Conservation (phyloP, 2,329 filamentous ascomycete species). For the Beauveria rudraprayagi region DNA sequence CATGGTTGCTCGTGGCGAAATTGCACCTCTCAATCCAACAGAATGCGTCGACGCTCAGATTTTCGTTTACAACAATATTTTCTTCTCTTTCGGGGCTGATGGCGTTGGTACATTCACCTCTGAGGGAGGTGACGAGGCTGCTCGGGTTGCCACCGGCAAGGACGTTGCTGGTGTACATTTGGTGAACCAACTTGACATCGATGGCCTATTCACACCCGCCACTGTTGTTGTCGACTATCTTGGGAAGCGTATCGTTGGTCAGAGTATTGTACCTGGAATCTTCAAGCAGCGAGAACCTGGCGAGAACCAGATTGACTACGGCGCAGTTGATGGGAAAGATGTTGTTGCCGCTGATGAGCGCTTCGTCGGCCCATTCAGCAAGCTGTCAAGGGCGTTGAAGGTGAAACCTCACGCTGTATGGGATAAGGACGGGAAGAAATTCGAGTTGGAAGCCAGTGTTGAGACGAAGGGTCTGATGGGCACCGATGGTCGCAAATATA, state of each 20-base stretch:
- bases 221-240: constrained; percentile 96
- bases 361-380: constrained; percentile 77
- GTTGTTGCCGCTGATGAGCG: constrained; percentile 83
- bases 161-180: constrained; percentile 90
- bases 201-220: constrained; percentile 87
- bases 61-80: constrained; percentile 99
- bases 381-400: constrained; percentile 81
- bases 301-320: constrained; percentile 98
- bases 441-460: constrained; percentile 89
- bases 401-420: constrained; percentile 95
- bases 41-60: constrained; percentile 91
- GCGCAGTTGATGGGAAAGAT: constrained; percentile 94
- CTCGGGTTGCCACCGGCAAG: constrained; percentile 90
- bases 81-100: constrained; percentile 97
- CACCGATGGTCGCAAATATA: constrained; percentile 93
- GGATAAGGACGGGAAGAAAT: constrained; percentile 89
- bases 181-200: constrained; percentile 95
- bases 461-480: constrained; percentile 97
- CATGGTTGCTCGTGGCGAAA: constrained; percentile 84
- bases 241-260: constrained; percentile 91
- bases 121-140: constrained; percentile 94
- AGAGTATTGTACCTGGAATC: constrained; percentile 96
- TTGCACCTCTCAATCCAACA: constrained; percentile 89
- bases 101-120: constrained; percentile 95
- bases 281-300: constrained; percentile 97